A percentile compares a stretch with the other conserved stretches of the same genome.
phyloP scores from a whole-genome alignment of 805 yeast genomes.

The Suhomyces emberorum region DNA sequence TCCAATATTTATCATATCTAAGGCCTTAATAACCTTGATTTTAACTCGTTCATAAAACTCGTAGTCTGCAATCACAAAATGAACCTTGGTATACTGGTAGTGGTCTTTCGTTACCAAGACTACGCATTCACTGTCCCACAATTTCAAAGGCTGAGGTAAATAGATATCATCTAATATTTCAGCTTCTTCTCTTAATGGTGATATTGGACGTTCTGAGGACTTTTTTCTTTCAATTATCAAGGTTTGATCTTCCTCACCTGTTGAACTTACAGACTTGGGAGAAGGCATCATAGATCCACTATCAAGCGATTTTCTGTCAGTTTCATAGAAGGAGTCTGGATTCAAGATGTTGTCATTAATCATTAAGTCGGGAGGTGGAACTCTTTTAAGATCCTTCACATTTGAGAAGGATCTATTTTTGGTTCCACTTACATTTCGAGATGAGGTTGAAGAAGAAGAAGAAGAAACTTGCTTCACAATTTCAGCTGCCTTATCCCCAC shows the following conservation, averaged over 20 bases:
- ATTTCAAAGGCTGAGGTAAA: slow-evolving; percentile 19
- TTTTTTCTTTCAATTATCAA: not conserved
- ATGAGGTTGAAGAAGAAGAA: slow-evolving; percentile 3
- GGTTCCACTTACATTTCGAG: slow-evolving; percentile 4
- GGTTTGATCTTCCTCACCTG: not conserved
- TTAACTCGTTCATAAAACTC: slow-evolving; percentile 32
- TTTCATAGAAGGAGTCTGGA: not conserved
- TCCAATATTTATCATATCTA: slow-evolving; percentile 35
- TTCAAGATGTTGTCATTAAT: not conserved
- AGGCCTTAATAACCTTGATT: slow-evolving; percentile 30
- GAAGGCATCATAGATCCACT: not conserved
- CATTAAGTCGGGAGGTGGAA: not conserved
- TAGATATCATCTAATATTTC: slow-evolving; percentile 19
- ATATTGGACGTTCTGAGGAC: not conserved
- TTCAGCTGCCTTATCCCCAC: slow-evolving; percentile 39
- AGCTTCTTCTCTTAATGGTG: not conserved
- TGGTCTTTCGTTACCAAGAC: slow-evolving; percentile 68
- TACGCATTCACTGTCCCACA: slow-evolving; percentile 15
- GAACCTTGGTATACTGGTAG: slow-evolving; percentile 48
- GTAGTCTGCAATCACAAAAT: slow-evolving; percentile 19
- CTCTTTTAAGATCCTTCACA: not conserved
- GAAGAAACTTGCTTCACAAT: slow-evolving; percentile 30
- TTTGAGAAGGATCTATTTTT: not conserved
- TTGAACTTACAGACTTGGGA: not conserved
- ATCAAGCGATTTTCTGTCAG: not conserved